These are phyloP conservation scores for Mucor mucedo DNA, from an alignment of 371 early-diverging fungal species.

Conservation along the genomic window DNA sequence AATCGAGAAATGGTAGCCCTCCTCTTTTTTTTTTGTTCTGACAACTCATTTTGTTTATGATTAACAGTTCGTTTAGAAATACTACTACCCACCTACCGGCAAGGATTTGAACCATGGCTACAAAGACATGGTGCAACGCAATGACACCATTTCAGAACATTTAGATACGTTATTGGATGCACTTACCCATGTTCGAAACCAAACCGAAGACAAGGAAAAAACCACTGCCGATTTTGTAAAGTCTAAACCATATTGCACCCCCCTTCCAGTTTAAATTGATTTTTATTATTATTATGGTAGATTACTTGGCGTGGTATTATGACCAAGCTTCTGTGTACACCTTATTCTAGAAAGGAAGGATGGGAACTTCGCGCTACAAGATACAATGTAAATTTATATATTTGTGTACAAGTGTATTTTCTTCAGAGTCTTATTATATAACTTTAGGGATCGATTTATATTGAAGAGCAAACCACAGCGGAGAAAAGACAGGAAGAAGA, in stretches of 20 bases:
- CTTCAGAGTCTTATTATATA: not conserved
- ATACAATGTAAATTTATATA: conserved; percentile 54
- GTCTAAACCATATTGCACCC: not conserved
- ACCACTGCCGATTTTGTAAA: conserved; percentile 52
- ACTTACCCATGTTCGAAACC: conserved; percentile 41
- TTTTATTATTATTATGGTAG: conserved; percentile 17
- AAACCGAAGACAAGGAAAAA: conserved; percentile 16
- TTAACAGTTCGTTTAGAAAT: conserved; percentile 52
- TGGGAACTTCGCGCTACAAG: conserved; percentile 84
- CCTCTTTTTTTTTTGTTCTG: not conserved
- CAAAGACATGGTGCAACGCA: conserved; percentile 68
- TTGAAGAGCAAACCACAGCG: conserved; percentile 74
- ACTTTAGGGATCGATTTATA: conserved; percentile 66
- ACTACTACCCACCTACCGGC: conserved; percentile 65
- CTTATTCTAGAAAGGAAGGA: conserved; percentile 73
- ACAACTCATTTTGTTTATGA: not conserved
- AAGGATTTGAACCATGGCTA: conserved; percentile 64
- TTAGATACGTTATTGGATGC: conserved; percentile 81
- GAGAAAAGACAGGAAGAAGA: conserved; percentile 46
- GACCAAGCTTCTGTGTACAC: conserved; percentile 82
- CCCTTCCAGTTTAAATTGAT: not conserved
- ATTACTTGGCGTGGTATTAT: conserved; percentile 82
- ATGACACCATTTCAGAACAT: conserved; percentile 68
- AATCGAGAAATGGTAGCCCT: conserved; percentile 66
- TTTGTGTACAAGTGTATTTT: not conserved